phyloP scores from a whole-genome alignment of 2,329 filamentous ascomycete genomes.

The Stylonectria norvegica region DNA sequence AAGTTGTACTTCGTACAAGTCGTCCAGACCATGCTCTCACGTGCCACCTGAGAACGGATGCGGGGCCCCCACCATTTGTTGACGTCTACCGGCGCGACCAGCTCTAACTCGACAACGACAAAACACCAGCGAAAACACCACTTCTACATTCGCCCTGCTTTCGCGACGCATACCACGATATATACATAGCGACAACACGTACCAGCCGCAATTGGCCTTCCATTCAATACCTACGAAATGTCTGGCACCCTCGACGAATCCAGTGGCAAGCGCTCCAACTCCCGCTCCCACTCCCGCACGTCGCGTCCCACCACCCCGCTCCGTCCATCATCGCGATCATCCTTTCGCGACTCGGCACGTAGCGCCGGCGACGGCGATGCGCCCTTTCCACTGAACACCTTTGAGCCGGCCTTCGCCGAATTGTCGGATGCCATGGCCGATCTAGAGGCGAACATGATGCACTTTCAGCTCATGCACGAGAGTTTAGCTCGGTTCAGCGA shows the following conservation, averaged over 20 bases:
- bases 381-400: conserved; percentile 69
- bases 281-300: conserved; percentile 60
- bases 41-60: neutral
- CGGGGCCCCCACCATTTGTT: neutral
- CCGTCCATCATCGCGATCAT: conserved; percentile 83
- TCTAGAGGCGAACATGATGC: conserved; percentile 95
- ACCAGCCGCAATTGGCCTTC: no score
- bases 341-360: conserved; percentile 73
- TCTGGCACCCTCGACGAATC: conserved; percentile 26
- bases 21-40: no score
- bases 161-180: no score
- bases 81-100: no score
- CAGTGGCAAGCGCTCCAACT: conserved; percentile 48
- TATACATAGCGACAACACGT: no score
- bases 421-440: conserved; percentile 92
- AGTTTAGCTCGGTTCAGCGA: conserved; percentile 90
- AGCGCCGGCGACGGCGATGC: conserved; percentile 49
- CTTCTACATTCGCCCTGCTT: no score
- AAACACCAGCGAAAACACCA: neutral
- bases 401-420: conserved; percentile 91
- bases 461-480: conserved; percentile 95
- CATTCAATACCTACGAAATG: no score
- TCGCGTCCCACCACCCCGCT: conserved; percentile 89
- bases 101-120: no score
- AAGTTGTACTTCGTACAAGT: no score